phyloP scores from a whole-genome alignment of 208 protist species.

The Acanthamoeba sp. region DNA sequence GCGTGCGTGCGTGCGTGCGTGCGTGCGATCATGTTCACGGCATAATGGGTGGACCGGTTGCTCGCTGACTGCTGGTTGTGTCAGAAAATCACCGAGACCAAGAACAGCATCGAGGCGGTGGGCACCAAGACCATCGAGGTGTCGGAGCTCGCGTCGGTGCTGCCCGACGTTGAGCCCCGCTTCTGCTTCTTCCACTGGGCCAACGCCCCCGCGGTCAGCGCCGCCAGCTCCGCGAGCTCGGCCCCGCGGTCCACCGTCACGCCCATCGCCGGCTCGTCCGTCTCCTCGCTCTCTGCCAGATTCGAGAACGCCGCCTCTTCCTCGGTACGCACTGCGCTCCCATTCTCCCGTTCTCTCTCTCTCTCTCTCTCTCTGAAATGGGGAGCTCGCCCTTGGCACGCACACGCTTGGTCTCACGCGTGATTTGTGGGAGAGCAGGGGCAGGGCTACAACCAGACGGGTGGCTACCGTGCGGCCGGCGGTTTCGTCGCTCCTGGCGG shows the following conservation, averaged over 20 bases:
- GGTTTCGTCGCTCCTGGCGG: neutral
- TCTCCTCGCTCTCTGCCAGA: constrained; percentile 3
- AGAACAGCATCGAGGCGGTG: constrained; percentile 63
- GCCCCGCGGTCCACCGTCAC: neutral
- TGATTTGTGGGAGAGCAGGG: neutral
- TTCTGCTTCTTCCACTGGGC: constrained; percentile 70
- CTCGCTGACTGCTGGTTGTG: neutral
- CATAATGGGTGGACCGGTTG: neutral
- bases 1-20: too few species aligned
- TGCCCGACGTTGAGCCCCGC: constrained; percentile 15
- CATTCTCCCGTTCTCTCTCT: neutral
- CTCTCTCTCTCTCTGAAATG: too few species aligned
- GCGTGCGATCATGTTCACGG: neutral
- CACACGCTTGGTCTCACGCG: neutral
- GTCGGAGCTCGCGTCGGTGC: neutral
- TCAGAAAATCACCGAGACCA: constrained; percentile 33
- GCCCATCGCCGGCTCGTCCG: neutral
- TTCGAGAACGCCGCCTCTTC: neutral
- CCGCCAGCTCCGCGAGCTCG: neutral
- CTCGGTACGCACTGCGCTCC: neutral
- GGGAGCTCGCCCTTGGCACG: neutral
- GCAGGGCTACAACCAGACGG: constrained; percentile 19
- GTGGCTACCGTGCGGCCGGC: constrained; percentile 10
- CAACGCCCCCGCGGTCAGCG: neutral
- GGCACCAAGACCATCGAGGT: constrained; percentile 20